These are phyloP conservation scores for Trypanosoma theileri DNA, from an alignment of 208 protist species.

Conservation along the genomic window DNA sequence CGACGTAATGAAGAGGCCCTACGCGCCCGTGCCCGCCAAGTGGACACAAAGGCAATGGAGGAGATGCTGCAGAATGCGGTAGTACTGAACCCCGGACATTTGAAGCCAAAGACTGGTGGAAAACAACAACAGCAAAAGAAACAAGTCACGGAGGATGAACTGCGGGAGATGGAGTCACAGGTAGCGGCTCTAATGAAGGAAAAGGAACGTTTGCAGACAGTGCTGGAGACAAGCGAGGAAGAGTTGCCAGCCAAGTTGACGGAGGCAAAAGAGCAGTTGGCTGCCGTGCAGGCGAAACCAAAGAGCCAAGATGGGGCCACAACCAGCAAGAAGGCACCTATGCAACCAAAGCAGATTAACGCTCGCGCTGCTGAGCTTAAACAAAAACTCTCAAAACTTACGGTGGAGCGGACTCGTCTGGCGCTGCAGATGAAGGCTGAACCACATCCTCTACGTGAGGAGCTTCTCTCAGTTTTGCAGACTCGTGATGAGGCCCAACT, in stretches of 20 bases:
- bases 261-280: constrained; percentile 56
- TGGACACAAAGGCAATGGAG: constrained; percentile 60
- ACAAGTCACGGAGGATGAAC: constrained; percentile 36
- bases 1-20: constrained; percentile 63
- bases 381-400: constrained; percentile 81
- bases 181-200: constrained; percentile 60
- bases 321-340: background rate
- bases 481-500: constrained; percentile 53
- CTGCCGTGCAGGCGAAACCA: constrained; percentile 30
- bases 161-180: constrained; percentile 52
- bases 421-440: constrained; percentile 81
- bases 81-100: constrained; percentile 57
- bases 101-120: constrained; percentile 39
- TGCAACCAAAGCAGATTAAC: constrained; percentile 41
- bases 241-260: constrained; percentile 50
- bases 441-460: constrained; percentile 46
- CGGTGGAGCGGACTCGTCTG: constrained; percentile 66
- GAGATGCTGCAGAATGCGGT: constrained; percentile 57
- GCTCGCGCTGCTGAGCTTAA: constrained; percentile 70
- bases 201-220: constrained; percentile 62
- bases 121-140: constrained; percentile 31
- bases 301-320: background rate
- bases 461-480: constrained; percentile 54
- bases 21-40: constrained; percentile 47
- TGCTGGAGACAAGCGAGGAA: constrained; percentile 62